Evolutionary conservation across 805 yeast species (phyloP).

Genomic region (Hanseniaspora pseudoguilliermondii): DNA sequence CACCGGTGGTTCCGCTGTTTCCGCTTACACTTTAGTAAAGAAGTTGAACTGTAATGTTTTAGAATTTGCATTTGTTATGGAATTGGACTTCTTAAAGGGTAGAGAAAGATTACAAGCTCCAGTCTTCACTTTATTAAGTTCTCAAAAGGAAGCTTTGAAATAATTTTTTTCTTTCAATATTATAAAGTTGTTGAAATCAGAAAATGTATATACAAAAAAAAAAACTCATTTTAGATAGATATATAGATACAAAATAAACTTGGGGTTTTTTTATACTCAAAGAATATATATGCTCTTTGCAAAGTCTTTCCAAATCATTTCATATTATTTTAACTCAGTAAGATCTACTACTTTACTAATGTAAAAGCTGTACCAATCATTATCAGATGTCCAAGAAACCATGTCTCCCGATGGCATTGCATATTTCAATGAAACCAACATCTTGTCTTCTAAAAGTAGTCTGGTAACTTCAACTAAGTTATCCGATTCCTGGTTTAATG

Average conservation of each 20-base stretch:
- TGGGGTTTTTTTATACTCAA: too few relatives aligned
- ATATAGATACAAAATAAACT: too few relatives aligned
- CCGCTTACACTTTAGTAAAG: constrained; percentile 75
- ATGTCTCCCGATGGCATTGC: constrained; percentile 4
- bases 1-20: constrained; percentile 92
- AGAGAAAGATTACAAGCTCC: constrained; percentile 76
- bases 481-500: not conserved
- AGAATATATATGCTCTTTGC: too few relatives aligned
- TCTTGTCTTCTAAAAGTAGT: not conserved
- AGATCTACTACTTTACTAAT: not conserved
- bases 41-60: constrained; percentile 56
- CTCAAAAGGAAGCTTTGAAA: constrained; percentile 49
- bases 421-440: not conserved
- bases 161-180: not conserved
- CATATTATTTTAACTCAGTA: not conserved
- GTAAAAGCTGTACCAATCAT: not conserved
- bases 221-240: too few relatives aligned
- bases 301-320: too few relatives aligned
- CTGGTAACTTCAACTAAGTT: not conserved
- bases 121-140: constrained; percentile 76
- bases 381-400: constrained; percentile 10
- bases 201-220: too few relatives aligned
- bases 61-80: constrained; percentile 84
- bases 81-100: constrained; percentile 88
- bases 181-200: not conserved